These are phyloP conservation scores for Xylariaceae sp. DNA, from an alignment of 2,329 filamentous ascomycete species.

Conservation along the genomic window DNA sequence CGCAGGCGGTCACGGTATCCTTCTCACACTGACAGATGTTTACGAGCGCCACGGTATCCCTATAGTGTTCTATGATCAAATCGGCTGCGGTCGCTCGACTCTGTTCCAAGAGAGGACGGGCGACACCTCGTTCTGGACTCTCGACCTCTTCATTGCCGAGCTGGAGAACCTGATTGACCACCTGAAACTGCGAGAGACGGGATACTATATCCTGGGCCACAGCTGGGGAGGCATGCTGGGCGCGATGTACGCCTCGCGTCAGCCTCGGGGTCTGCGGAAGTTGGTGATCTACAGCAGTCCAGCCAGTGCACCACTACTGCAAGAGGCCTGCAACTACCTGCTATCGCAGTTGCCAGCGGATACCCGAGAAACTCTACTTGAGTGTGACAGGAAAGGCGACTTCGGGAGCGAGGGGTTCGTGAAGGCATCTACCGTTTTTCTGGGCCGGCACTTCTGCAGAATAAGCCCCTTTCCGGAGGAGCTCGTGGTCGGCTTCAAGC, in stretches of 20 bases:
- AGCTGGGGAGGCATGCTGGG: slow-evolving; percentile 3
- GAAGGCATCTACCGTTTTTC: background rate
- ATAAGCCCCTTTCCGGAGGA: background rate
- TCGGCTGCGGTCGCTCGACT: slow-evolving; percentile 1
- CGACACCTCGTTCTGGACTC: slow-evolving; percentile 1
- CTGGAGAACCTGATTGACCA: slow-evolving; percentile 1
- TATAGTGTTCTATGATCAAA: slow-evolving; percentile 1
- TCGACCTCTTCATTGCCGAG: slow-evolving; percentile 1
- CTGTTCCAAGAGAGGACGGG: background rate
- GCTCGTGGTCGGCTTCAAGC: background rate
- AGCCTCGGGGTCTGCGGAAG: background rate
- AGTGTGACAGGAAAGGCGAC: background rate
- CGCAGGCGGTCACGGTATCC: background rate
- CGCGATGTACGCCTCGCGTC: background rate
- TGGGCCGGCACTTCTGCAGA: background rate
- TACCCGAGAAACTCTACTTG: background rate
- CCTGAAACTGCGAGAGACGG: background rate
- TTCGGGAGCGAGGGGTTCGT: slow-evolving; percentile 1
- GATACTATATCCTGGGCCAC: background rate
- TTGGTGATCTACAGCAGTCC: background rate
- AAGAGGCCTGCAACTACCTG: background rate
- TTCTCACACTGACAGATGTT: background rate
- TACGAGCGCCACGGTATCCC: background rate
- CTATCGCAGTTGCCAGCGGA: background rate
- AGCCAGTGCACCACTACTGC: background rate